These are phyloP conservation scores for Tephrocybe sp. DNA, from an alignment of 768 basidiomycete species.

Conservation along the genomic window DNA sequence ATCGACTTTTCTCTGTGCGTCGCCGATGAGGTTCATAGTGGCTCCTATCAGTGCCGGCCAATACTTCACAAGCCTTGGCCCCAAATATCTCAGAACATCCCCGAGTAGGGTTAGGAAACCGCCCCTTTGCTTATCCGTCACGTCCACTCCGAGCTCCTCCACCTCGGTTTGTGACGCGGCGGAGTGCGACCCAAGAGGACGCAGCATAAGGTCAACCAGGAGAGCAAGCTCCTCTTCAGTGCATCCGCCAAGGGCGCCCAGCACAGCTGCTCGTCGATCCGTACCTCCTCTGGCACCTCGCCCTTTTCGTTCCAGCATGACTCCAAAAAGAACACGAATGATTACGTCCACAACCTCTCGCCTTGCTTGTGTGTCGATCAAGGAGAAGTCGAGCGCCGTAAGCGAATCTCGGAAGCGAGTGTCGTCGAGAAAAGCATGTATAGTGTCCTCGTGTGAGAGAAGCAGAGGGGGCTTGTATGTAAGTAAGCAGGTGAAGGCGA, in stretches of 20 bases:
- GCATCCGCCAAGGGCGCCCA: slow-evolving; percentile 70
- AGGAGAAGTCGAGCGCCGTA: slow-evolving; percentile 63
- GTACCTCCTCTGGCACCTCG: slow-evolving; percentile 52
- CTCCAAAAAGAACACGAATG: slow-evolving; percentile 80
- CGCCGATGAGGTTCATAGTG: slow-evolving; percentile 62
- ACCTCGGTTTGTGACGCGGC: slow-evolving; percentile 22
- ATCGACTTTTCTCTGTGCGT: slow-evolving; percentile 62
- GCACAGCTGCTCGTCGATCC: slow-evolving; percentile 72
- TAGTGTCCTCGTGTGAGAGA: slow-evolving; percentile 55
- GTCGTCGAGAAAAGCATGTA: slow-evolving; percentile 77
- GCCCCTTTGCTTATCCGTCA: slow-evolving; percentile 65
- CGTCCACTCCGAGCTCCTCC: slow-evolving; percentile 22
- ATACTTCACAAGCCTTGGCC: slow-evolving; percentile 60
- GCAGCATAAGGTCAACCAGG: slow-evolving; percentile 86
- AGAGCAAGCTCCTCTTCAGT: slow-evolving; percentile 70
- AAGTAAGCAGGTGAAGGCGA: slow-evolving; percentile 76
- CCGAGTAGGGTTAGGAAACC: slow-evolving; percentile 86
- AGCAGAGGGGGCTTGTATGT: slow-evolving; percentile 75
- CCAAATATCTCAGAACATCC: slow-evolving; percentile 82
- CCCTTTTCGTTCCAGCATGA: slow-evolving; percentile 82
- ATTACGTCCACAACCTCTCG: slow-evolving; percentile 65
- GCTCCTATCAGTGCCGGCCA: slow-evolving; percentile 79
- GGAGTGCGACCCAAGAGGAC: slow-evolving; percentile 52
- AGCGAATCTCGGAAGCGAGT: slow-evolving; percentile 90
- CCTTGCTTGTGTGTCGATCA: slow-evolving; percentile 55